Conservation (phyloP, 441 rosid species). For the Euphorbia celastroides region DNA sequence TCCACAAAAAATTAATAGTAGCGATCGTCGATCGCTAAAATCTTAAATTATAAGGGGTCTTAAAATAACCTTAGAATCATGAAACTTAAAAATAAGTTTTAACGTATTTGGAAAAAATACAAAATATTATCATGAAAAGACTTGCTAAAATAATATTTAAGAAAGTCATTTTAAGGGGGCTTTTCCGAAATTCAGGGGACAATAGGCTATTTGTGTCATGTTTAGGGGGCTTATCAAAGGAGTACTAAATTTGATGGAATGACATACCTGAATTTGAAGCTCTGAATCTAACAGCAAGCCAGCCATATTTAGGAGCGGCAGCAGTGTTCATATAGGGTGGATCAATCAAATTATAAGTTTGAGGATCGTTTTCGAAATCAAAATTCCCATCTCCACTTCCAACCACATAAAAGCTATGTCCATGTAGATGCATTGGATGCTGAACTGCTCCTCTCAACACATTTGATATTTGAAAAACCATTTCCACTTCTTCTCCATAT, state of each 20-base stretch:
- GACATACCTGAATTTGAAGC: neutral
- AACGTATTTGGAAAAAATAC: too few species aligned
- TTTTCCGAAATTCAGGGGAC: too few species aligned
- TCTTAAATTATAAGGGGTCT: too few species aligned
- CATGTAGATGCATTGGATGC: slow-evolving; percentile 11
- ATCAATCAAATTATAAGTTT: slow-evolving; percentile 4
- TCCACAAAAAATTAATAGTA: neutral
- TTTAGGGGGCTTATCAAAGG: too few species aligned
- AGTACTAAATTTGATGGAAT: too few species aligned
- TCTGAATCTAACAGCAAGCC: slow-evolving; percentile 10
- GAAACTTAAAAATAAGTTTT: too few species aligned
- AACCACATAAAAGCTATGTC: neutral
- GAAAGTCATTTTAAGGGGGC: too few species aligned
- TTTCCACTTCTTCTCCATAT: slow-evolving; percentile 6
- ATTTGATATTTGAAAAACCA: slow-evolving; percentile 7
- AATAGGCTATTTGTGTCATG: too few species aligned
- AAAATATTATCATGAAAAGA: too few species aligned
- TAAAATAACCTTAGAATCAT: too few species aligned
- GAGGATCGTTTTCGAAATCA: neutral
- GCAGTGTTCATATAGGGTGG: neutral
- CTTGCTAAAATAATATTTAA: too few species aligned
- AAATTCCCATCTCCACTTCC: neutral
- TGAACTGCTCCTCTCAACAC: neutral
- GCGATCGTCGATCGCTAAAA: too few species aligned
- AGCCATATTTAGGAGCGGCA: neutral